Base-by-base conservation (phyloP, 176 grass and related monocot genomes). In the Musa troglodytarum region DNA sequence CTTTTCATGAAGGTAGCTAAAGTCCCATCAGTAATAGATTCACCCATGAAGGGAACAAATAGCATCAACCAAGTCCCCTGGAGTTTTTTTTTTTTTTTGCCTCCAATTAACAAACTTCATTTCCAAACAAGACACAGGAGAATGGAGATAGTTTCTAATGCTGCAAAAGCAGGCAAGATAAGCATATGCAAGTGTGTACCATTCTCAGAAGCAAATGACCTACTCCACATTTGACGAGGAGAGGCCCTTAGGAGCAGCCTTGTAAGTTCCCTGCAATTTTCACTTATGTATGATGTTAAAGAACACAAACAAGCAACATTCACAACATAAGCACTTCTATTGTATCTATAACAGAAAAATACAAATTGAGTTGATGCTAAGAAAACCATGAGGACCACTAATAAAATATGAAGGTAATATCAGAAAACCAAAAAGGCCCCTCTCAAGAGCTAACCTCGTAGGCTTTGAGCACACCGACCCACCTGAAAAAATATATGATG, bases 1-100 rank as follows among this genome's bases (percentile, higher is more conserved):
- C 93, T 97, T 75, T 90, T 93, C 70, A 97, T 81, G 76, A 93
- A 97, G 76, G 78, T 97, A 10, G 88, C 93, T 70, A 97, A 80
- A 58, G 93, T 97, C 90, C 90, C 90, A 78, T 97, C 93, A 76
- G 93, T 93, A 78, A 97, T 91, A 81, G 93, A 97, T 88, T 97
- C 93, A 83, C 90, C 93, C 90, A 93, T 97, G 77, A 83, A 97
- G 50, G 93, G 93, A 21, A 97, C 93, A 77, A 77, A 93, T 90
- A 80, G 88, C 93, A 52, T 93, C 93, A 29, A 90, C 65, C 43
- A 77, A 66, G 53, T 93, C 88, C 81, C 83, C 93, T 97, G 69
- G 4, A 51, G 73, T 11, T 15, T 16, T 52, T 24, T 23, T 64
- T 20, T 43, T 5, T 43, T 29, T n/a, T n/a, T n/a, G n/a, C 22